These are phyloP conservation scores for Fusarium armeniacum DNA, from an alignment of 2,329 filamentous ascomycete species.

Conservation along the genomic window DNA sequence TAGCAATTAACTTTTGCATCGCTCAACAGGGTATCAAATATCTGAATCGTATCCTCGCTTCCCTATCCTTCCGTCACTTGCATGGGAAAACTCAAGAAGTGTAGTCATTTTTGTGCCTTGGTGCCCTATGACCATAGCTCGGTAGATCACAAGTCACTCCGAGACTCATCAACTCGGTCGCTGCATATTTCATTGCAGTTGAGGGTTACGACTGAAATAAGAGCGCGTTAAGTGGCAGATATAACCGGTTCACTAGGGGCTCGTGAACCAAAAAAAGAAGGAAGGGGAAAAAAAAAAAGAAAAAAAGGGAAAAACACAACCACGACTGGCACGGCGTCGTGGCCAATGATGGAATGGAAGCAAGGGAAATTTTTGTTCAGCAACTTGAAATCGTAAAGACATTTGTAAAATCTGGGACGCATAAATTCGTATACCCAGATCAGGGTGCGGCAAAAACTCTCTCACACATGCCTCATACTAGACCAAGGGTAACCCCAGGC, in stretches of 20 bases:
- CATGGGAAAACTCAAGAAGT: conserved; percentile 8
- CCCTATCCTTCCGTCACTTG: conserved; percentile 4
- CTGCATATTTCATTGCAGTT: conserved; percentile 27
- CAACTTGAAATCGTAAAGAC: conserved; percentile 43
- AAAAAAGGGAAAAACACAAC: conserved; percentile 17
- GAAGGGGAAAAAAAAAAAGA: conserved; percentile 4
- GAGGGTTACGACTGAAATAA: conserved; percentile 18
- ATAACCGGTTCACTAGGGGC: conserved; percentile 34
- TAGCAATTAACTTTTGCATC: conserved; percentile 26
- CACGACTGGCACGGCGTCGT: conserved; percentile 41
- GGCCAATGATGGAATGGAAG: conserved; percentile 26
- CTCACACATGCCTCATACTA: conserved; percentile 19
- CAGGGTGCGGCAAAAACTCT: conserved; percentile 24
- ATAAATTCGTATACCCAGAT: conserved; percentile 38
- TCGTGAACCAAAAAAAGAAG: conserved; percentile 23
- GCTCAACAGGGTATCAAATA: conserved; percentile 34
- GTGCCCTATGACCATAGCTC: conserved; percentile 15
- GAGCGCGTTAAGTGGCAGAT: conserved; percentile 34
- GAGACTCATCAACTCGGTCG: conserved; percentile 14
- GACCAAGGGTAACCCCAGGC: background rate
- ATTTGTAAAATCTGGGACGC: conserved; percentile 40
- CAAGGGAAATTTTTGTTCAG: conserved; percentile 26
- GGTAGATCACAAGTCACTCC: conserved; percentile 21
- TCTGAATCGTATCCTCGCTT: conserved; percentile 29
- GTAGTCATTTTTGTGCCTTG: conserved; percentile 15